Percentiles rank a stretch among this genome's conserved stretches.
These are phyloP conservation scores for Karstenula rhodostoma DNA, from an alignment of 2,329 filamentous ascomycete genomes.

Conservation along the genomic window DNA sequence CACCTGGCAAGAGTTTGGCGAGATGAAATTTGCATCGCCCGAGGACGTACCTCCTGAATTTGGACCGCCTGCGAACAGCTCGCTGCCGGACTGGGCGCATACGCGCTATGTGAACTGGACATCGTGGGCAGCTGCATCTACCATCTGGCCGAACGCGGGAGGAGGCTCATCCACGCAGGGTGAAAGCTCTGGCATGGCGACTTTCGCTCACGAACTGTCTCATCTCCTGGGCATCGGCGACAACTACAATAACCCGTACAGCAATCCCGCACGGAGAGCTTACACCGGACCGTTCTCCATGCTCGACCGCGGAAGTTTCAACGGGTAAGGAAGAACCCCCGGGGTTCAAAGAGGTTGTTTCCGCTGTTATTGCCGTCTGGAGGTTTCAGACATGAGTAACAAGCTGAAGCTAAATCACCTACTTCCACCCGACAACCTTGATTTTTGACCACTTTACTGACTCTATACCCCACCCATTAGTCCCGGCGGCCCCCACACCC, in stretches of 20 bases:
- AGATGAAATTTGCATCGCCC: conserved; percentile 60
- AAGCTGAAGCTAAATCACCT: no score
- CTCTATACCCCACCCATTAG: conserved; percentile 34
- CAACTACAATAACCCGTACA: conserved; percentile 65
- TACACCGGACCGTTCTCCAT: conserved; percentile 64
- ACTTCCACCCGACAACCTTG: no score
- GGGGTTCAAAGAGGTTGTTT: no score
- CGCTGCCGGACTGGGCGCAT: conserved; percentile 56
- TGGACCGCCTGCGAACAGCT: conserved; percentile 57
- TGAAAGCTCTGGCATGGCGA: conserved; percentile 62
- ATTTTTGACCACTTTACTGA: no score
- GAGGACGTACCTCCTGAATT: conserved; percentile 60
- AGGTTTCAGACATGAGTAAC: no score
- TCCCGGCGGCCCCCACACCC: conserved; percentile 61
- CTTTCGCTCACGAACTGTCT: conserved; percentile 62
- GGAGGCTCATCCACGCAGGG: conserved; percentile 62
- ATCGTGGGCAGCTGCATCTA: conserved; percentile 60
- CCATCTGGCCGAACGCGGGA: conserved; percentile 64
- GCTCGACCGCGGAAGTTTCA: conserved; percentile 62
- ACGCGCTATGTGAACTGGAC: conserved; percentile 64
- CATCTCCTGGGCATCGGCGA: conserved; percentile 59
- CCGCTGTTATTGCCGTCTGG: no score
- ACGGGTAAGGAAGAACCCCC: conserved; percentile 62
- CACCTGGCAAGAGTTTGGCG: conserved; percentile 65
- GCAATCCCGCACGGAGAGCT: conserved; percentile 54